Base-by-base conservation (phyloP, 768 basidiomycete species). In the Lactarius akahatsu region DNA sequence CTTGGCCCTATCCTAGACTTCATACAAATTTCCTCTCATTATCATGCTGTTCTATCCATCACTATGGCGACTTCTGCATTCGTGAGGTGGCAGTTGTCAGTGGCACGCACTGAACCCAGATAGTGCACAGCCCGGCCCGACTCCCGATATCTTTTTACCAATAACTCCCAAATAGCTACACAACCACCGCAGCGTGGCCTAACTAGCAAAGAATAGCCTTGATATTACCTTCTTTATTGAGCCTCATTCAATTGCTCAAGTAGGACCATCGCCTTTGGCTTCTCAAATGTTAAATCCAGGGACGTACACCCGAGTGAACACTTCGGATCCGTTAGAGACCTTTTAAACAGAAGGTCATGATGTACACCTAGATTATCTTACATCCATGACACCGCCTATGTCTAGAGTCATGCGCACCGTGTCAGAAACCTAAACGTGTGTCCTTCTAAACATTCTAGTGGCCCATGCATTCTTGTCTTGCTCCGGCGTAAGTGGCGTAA, bases 21-120 rank as follows among this genome's bases (percentile, higher is more conserved):
- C 87, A 86, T 74, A 92, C 73, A 86, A 86, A 68, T 80, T 89
- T 70, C 73, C 92, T 18, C 80, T 86, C 30, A 85, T 86, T 71
- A 77, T 92, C 63, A 79, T 86, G 20, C 75, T 91, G 65, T 79
- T 94, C 66, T 93, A 85, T 73, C 91, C 90, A 0, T 86, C 92
- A 74, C 80, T 92, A 65, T 93, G 89, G 90, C 76, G 92, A 4
- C 90, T 86, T 4, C 88, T 88, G 75, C 81, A 86, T 69, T 72
- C 78, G 10, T 77, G 76, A 0, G 90, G 91, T 10, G 91, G 91
- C 10, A 90, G 89, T 0, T 77, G 87, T 86, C 60, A 89, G 91
- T 20, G 86, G 85, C 16, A 88, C 87, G 86, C 87, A n/a, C 91
- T 92, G 57, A 89, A 88, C 47, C 62, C 57, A 8, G 56, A 64